phyloP scores from a whole-genome alignment of 2,329 filamentous ascomycete species.

The Botryotinia calthae region DNA sequence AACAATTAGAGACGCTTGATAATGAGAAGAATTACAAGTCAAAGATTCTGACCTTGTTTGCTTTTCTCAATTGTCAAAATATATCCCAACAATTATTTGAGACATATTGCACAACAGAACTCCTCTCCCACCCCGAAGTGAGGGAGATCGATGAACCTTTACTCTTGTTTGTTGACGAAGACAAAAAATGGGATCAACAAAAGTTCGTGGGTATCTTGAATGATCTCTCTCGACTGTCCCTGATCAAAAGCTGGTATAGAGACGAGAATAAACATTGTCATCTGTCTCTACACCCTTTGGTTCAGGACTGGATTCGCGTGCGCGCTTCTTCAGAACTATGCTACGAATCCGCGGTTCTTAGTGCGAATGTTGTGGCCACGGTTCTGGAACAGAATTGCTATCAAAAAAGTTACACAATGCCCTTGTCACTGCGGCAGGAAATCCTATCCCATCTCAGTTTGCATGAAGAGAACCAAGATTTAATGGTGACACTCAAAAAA shows the following conservation, averaged over 20 bases:
- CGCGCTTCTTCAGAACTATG: slow-evolving; percentile 17
- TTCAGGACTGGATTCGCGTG: slow-evolving; percentile 32
- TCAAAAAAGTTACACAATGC: not conserved
- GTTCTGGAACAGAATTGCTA: not conserved
- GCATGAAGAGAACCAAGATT: slow-evolving; percentile 17
- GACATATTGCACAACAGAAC: slow-evolving; percentile 10
- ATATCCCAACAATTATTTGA: slow-evolving; percentile 33
- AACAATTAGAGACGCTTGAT: slow-evolving; percentile 17
- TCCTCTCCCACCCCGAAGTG: rapidly evolving
- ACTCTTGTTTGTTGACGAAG: not conserved
- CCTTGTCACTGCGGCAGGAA: slow-evolving; percentile 20
- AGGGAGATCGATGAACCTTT: not conserved
- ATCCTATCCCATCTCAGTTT: slow-evolving; percentile 21
- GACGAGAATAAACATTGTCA: slow-evolving; percentile 22
- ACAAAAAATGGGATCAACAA: slow-evolving; percentile 21
- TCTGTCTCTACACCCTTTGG: slow-evolving; percentile 30
- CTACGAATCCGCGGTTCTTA: slow-evolving; percentile 13
- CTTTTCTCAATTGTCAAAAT: slow-evolving; percentile 30
- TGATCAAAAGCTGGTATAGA: slow-evolving; percentile 28
- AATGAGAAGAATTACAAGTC: slow-evolving; percentile 10
- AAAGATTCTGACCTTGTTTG: slow-evolving; percentile 29
- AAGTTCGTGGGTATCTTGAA: slow-evolving; percentile 25
- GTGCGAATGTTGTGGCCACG: slow-evolving; percentile 14
- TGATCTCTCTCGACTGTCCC: slow-evolving; percentile 25
- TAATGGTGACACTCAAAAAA: not conserved